Evolutionary conservation across 176 grass and related monocot species (phyloP).

Genomic region (Hyparrhenia diplandra): DNA sequence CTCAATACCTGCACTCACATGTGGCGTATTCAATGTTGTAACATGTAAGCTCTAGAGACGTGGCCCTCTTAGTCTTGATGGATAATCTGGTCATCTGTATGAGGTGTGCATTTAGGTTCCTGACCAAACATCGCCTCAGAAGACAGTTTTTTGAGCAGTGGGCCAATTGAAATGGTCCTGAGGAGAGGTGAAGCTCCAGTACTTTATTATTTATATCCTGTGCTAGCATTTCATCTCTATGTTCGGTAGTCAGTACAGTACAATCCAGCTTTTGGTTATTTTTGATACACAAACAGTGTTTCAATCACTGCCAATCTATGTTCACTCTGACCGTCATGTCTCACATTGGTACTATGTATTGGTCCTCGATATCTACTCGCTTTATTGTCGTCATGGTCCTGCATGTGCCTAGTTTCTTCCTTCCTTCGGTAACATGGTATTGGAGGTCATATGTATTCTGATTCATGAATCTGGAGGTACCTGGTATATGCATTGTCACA

Average conservation of each 20-base stretch:
- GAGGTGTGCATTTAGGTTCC: constrained; percentile 28
- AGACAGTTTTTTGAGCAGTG: constrained; percentile 23
- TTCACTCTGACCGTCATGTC: neutral
- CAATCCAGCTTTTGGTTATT: neutral
- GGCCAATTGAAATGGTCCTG: neutral
- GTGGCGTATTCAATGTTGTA: constrained; percentile 36
- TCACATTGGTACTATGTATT: neutral
- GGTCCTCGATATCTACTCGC: neutral
- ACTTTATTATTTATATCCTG: neutral
- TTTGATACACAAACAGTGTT: neutral
- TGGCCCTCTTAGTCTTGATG: constrained; percentile 24
- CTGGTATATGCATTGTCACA: neutral
- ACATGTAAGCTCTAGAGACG: constrained; percentile 29
- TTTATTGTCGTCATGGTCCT: constrained; percentile 29
- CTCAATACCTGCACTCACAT: constrained; percentile 29
- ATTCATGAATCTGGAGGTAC: constrained; percentile 23
- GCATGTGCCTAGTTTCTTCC: constrained; percentile 29
- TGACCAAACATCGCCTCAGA: constrained; percentile 22
- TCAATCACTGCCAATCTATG: neutral
- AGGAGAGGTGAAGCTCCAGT: neutral
- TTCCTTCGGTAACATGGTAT: constrained; percentile 22
- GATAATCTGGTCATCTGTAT: constrained; percentile 19
- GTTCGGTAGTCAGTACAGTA: constrained; percentile 10
- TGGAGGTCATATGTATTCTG: neutral
- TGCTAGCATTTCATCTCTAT: neutral